Base-by-base conservation (phyloP, 768 basidiomycete species). In the Lactarius psammicola region DNA sequence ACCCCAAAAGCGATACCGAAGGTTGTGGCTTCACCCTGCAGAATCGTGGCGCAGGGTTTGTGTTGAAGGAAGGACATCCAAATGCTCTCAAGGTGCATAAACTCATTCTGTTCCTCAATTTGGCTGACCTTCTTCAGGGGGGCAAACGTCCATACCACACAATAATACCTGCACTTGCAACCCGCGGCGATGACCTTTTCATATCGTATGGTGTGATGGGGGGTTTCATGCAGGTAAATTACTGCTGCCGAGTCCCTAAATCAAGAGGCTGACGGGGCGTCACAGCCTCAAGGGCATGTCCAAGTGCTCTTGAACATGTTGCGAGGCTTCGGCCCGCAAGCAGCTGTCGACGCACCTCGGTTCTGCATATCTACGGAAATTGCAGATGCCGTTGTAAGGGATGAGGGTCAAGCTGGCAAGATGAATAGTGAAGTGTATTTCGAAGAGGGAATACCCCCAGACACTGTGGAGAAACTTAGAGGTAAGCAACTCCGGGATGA, bases 1-100 rank as follows among this genome's bases (percentile, higher is more conserved):
- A 65, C 38, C 68, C 53, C 54, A 20, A 70, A 53, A 85, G 96
- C 96, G 36, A 81, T 99, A 44, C 97, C 97, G 0, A 88, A 91
- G 70, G 89, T 0, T 97, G 95, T 71, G 97, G 97, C 0, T 99
- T 99, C 75, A 97, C 95, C 0, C 82, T 99, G 17, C 97, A 99
- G 77, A 97, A 97, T 76, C 84, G 97, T 63, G 97, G 97, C 2
- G 81, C 86, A 13, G 89, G 90, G 6, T 99, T 99, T 75, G 80
- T 85, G 8, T 79, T 98, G 28, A 80, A 82, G 60, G 84, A 92
- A 63, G 85, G 85, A 1, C 96, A 98, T 74, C 90, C 94, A 1
- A 98, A 99, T 73, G 84, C 82, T 34, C 78, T 98, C 60, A 79
- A 88, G 78, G 94, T 90, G 60, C 66, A 72, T 62, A 11, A 17